Conservation (phyloP, 768 basidiomycete species). For the Lactarius deliciosus region DNA sequence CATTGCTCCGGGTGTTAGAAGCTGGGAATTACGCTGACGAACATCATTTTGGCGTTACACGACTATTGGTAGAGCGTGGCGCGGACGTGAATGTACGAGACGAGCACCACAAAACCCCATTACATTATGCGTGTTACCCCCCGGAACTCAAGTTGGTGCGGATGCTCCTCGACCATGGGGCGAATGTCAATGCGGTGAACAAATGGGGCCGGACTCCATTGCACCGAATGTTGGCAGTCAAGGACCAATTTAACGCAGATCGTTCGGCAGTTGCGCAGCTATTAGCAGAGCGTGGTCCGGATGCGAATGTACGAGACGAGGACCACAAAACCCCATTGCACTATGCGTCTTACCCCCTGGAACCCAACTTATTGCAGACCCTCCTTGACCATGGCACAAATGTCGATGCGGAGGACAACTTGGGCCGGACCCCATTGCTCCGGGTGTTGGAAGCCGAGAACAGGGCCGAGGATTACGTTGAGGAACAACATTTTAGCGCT, state of each 20-base stretch:
- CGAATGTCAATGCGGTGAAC: no score
- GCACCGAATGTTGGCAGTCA: neutral
- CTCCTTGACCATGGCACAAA: neutral
- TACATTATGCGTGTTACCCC: no score
- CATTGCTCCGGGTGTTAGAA: neutral
- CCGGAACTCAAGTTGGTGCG: no score
- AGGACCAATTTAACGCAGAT: neutral
- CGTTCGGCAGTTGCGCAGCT: neutral
- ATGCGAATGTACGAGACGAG: neutral
- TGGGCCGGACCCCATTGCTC: neutral
- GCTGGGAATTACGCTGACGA: no score
- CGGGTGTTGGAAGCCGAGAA: neutral
- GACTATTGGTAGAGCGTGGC: no score
- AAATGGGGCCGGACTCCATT: no score
- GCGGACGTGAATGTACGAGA: no score
- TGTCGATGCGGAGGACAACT: neutral
- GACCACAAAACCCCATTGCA: neutral
- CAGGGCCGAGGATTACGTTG: no score
- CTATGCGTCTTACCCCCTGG: neutral
- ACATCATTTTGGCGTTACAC: no score
- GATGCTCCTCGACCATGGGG: no score
- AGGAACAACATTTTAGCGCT: no score
- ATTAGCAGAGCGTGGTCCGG: neutral
- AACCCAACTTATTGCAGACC: neutral
- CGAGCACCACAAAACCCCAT: no score